Conservation (phyloP, 2,329 filamentous ascomycete species). For the Aspergillus texensis region DNA sequence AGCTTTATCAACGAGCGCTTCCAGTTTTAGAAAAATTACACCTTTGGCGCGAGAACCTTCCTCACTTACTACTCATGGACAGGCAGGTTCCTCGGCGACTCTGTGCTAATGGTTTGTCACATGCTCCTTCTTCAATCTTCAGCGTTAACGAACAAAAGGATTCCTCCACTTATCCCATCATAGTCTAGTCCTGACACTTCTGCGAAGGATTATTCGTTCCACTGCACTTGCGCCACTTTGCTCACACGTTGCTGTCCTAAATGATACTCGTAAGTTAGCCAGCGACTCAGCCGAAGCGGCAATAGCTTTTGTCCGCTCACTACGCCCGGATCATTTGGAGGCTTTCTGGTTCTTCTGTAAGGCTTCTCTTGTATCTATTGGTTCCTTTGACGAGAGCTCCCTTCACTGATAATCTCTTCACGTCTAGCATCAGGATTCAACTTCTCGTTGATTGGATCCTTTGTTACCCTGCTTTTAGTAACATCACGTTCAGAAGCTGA, state of each 20-base stretch:
- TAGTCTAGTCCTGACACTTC: not conserved
- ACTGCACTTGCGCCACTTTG: not conserved
- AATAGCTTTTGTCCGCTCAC: not conserved
- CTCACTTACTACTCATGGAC: not conserved
- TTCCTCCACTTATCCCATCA: not conserved
- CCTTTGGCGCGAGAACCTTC: not conserved
- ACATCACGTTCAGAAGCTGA: not conserved
- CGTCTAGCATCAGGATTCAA: not conserved
- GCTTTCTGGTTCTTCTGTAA: not conserved
- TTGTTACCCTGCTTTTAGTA: constrained; percentile 1
- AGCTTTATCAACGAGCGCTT: not conserved
- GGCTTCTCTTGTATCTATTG: not conserved
- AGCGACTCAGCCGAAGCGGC: not conserved
- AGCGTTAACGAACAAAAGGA: not conserved
- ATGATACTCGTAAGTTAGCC: not conserved
- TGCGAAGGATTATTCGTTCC: not conserved
- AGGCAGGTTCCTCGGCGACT: not conserved
- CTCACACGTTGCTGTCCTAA: not conserved
- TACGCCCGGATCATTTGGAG: not conserved
- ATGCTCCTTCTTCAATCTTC: not conserved
- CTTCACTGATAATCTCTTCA: not conserved
- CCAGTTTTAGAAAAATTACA: not conserved
- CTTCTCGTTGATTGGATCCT: not conserved
- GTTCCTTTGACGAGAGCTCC: too few species aligned
- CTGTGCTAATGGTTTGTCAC: not conserved